phyloP scores from a whole-genome alignment of 1,284 basidiomycete species.

The Stygiomarasmius scandens region DNA sequence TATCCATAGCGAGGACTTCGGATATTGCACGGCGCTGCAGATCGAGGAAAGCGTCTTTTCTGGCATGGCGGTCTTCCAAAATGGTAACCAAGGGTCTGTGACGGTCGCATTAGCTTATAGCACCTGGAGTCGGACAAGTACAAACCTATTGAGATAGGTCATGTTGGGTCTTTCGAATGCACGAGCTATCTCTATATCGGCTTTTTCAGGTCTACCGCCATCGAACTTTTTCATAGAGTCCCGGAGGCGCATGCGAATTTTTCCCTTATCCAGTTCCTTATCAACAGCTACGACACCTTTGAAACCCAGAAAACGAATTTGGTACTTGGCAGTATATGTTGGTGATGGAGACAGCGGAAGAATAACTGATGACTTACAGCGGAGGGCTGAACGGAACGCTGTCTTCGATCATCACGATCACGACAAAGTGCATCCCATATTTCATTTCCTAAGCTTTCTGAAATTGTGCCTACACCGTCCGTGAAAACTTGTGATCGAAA shows the following conservation, averaged over 20 bases:
- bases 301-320: constrained; percentile 77
- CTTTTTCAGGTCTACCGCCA: constrained; percentile 43
- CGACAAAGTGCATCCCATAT: constrained; percentile 61
- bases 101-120: neutral
- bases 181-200: constrained; percentile 70
- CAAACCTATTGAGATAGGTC: constrained; percentile 67
- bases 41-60: constrained; percentile 51
- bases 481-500: constrained; percentile 57
- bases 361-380: constrained; percentile 48
- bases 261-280: constrained; percentile 43
- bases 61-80: constrained; percentile 66
- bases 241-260: constrained; percentile 62
- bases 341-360: constrained; percentile 1
- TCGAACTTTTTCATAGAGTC: constrained; percentile 79
- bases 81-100: constrained; percentile 68
- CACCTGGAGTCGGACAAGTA: neutral
- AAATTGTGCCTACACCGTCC: constrained; percentile 80
- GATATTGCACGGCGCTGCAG: constrained; percentile 60
- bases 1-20: constrained; percentile 55
- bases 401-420: constrained; percentile 38
- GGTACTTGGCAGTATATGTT: constrained; percentile 48
- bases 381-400: constrained; percentile 49
- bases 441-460: constrained; percentile 51
- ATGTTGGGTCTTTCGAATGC: constrained; percentile 58
- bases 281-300: constrained; percentile 78